Evolutionary conservation across 768 basidiomycete species (phyloP).

Genomic region (Exsudoporus frostii): DNA sequence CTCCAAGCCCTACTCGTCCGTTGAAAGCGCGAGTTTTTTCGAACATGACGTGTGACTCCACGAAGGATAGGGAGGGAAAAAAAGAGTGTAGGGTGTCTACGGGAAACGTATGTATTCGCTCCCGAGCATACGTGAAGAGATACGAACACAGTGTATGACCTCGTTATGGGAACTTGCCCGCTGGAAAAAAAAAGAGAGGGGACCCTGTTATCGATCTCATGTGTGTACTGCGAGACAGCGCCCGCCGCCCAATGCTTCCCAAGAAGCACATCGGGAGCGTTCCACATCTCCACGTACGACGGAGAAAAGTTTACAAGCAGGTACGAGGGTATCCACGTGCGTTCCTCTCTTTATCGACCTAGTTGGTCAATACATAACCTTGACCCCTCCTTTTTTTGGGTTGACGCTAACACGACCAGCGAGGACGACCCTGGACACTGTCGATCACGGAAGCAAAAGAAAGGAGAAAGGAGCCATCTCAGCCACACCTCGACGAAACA

Average conservation of each 20-base stretch:
- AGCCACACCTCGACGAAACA: too few relatives aligned
- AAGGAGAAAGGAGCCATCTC: too few relatives aligned
- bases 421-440: not conserved
- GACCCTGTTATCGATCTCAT: not conserved
- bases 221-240: not conserved
- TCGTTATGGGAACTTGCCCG: not conserved
- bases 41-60: too few relatives aligned
- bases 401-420: not conserved
- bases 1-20: not conserved
- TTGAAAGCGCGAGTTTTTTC: not conserved
- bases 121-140: not conserved
- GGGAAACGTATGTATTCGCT: too few relatives aligned
- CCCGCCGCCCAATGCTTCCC: too few relatives aligned
- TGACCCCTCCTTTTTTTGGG: too few relatives aligned
- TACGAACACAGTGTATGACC: not conserved
- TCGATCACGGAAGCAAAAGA: not conserved
- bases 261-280: not conserved
- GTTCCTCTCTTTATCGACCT: too few relatives aligned
- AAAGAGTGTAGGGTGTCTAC: not conserved
- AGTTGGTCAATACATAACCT: too few relatives aligned
- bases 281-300: too few relatives aligned
- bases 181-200: not conserved
- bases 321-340: too few relatives aligned
- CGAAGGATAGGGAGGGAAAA: too few relatives aligned
- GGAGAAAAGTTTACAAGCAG: too few relatives aligned